Percentiles rank a stretch among this genome's conserved stretches.
Conservation (phyloP, 495 filamentous ascomycete species). For the Aeminium ludgeri region DNA sequence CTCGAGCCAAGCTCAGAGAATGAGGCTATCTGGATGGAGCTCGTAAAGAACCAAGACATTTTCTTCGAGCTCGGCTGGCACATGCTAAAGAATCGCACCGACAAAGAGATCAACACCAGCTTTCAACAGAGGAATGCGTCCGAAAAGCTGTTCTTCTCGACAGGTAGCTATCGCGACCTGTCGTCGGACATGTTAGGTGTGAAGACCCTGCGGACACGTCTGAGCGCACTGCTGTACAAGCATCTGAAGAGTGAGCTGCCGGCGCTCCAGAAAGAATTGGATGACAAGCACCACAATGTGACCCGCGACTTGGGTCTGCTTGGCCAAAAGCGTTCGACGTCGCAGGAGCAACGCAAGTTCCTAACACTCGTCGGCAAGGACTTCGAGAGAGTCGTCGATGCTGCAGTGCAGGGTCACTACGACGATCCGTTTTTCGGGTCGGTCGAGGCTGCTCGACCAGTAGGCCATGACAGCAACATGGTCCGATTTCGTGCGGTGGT, state of each 20-base stretch:
- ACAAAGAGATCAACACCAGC: constrained; percentile 6
- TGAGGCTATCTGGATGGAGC: constrained; percentile 34
- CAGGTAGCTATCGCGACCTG: constrained; percentile 16
- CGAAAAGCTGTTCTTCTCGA: constrained; percentile 29
- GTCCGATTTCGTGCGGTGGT: constrained; percentile 41
- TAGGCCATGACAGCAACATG: constrained; percentile 18
- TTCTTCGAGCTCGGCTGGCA: constrained; percentile 52
- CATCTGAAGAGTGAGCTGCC: constrained; percentile 15
- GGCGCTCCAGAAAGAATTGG: constrained; percentile 4
- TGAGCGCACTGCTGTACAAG: constrained; percentile 18
- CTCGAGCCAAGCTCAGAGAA: constrained; percentile 31
- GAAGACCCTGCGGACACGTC: constrained; percentile 16
- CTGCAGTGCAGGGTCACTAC: constrained; percentile 40
- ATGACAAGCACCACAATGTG: not conserved
- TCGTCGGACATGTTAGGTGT: constrained; percentile 17
- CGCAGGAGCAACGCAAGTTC: constrained; percentile 3
- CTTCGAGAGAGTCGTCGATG: constrained; percentile 27
- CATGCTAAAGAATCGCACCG: constrained; percentile 41
- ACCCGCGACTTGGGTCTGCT: not conserved
- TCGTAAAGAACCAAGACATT: constrained; percentile 44
- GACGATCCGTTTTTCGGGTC: constrained; percentile 36
- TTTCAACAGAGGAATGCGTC: constrained; percentile 31
- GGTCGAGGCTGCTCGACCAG: constrained; percentile 19
- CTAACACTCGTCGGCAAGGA: constrained; percentile 5
- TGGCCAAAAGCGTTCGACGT: constrained; percentile 2